Conservation (phyloP, 805 yeast species). For the Wickerhamomyces alni region DNA sequence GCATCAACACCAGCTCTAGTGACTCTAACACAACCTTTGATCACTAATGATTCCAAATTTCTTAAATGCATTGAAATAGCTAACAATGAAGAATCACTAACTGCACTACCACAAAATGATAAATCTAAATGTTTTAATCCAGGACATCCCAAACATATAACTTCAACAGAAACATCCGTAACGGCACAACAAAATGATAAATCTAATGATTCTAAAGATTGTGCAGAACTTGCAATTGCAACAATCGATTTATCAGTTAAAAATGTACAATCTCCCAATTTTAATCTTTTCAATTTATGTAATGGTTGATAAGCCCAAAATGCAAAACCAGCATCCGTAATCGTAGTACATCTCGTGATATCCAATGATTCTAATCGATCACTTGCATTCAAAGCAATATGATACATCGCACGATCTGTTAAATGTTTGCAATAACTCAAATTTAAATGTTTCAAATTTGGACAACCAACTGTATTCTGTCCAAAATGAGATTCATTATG, state of each 20-base stretch:
- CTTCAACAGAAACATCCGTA: conserved; percentile 63
- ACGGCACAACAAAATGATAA: conserved; percentile 72
- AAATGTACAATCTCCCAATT: conserved; percentile 69
- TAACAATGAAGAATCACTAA: conserved; percentile 62
- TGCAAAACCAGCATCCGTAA: conserved; percentile 68
- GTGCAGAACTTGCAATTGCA: conserved; percentile 56
- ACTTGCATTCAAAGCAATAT: conserved; percentile 53
- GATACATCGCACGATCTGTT: conserved; percentile 62
- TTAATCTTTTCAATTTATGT: conserved; percentile 44
- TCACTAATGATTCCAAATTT: conserved; percentile 39
- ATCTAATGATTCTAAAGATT: conserved; percentile 49
- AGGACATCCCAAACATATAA: conserved; percentile 62
- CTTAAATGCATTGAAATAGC: conserved; percentile 52
- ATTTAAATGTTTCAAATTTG: conserved; percentile 44
- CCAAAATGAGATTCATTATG: background rate
- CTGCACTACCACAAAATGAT: conserved; percentile 76
- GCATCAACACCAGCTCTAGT: conserved; percentile 75
- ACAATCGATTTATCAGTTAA: conserved; percentile 60
- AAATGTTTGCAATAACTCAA: conserved; percentile 73
- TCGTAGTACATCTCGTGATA: conserved; percentile 70
- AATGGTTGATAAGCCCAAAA: conserved; percentile 57
- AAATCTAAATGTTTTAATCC: conserved; percentile 45
- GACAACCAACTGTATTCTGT: conserved; percentile 44
- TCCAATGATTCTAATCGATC: conserved; percentile 50
- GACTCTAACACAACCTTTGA: conserved; percentile 70